Conservation (phyloP, 108 stramenopile genomes). For the Aurantiochytrium sp. region DNA sequence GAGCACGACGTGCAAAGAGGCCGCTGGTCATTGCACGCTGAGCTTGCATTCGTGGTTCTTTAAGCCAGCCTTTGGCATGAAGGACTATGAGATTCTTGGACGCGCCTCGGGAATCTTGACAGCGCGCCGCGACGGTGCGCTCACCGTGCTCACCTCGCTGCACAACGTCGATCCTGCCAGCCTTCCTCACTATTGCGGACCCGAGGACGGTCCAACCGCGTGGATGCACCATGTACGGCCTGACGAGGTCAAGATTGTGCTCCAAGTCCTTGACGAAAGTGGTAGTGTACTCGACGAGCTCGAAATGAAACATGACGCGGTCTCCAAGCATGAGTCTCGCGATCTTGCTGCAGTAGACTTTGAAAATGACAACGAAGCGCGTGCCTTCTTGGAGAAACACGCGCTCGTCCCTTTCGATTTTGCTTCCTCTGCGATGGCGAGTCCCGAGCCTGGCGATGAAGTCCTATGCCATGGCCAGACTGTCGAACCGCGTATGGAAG, state of each 20-base stretch:
- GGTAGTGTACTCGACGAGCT: neutral
- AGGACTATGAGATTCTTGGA: neutral
- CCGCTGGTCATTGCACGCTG: neutral
- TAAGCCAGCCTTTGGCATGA: neutral
- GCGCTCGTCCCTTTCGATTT: neutral
- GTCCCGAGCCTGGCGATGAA: neutral
- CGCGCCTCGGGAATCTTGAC: neutral
- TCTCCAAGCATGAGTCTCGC: neutral
- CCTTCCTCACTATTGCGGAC: neutral
- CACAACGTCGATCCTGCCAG: neutral
- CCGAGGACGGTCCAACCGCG: neutral
- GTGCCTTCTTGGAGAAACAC: neutral
- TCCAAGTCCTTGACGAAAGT: neutral
- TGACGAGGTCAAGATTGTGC: neutral
- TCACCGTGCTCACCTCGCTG: neutral
- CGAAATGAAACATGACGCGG: neutral
- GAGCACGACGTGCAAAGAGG: neutral
- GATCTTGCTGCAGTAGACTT: neutral
- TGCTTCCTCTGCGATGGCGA: neutral
- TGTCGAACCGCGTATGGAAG: neutral
- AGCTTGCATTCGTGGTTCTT: neutral
- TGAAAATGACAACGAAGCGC: neutral
- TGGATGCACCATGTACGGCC: neutral
- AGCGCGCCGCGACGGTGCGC: neutral
- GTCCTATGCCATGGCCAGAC: neutral